These are phyloP conservation scores for Fusarium tupiense DNA, from an alignment of 2,329 filamentous ascomycete species.

Conservation along the genomic window DNA sequence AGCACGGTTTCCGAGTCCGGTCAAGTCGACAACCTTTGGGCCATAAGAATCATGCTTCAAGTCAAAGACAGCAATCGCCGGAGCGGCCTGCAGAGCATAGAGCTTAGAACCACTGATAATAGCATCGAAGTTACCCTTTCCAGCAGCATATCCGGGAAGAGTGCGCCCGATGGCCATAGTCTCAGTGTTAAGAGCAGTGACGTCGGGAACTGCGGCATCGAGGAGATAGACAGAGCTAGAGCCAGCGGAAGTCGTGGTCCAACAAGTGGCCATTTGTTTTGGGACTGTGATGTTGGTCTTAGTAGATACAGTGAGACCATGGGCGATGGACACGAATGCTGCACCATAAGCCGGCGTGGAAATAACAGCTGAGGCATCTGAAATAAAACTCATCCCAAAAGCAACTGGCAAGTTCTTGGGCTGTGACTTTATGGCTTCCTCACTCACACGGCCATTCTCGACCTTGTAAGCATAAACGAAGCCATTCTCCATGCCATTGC, in stretches of 20 bases:
- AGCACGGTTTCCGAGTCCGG: neutral
- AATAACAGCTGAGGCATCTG: neutral
- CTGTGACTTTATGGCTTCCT: neutral
- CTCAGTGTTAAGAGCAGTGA: neutral
- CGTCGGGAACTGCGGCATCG: neutral
- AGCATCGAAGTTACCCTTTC: conserved; percentile 2
- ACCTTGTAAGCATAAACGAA: conserved; percentile 2
- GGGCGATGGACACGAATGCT: neutral
- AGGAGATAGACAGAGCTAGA: neutral
- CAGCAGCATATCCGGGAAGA: neutral
- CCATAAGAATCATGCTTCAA: neutral
- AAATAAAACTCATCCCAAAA: neutral
- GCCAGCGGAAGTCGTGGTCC: neutral
- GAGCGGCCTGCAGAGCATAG: neutral
- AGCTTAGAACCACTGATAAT: neutral
- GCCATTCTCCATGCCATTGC: neutral
- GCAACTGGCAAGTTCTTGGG: conserved; percentile 1
- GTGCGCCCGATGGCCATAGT: neutral
- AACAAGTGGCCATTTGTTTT: neutral
- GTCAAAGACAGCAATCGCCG: neutral
- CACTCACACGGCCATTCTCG: neutral
- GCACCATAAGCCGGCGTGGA: conserved; percentile 6
- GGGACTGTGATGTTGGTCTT: neutral
- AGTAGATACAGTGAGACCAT: neutral
- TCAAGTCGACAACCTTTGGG: neutral